A percentile compares a stretch with the other conserved stretches of the same genome.
phyloP scores from a whole-genome alignment of 225 moss, liverwort and hornwort species.

The Neckera pumila region DNA sequence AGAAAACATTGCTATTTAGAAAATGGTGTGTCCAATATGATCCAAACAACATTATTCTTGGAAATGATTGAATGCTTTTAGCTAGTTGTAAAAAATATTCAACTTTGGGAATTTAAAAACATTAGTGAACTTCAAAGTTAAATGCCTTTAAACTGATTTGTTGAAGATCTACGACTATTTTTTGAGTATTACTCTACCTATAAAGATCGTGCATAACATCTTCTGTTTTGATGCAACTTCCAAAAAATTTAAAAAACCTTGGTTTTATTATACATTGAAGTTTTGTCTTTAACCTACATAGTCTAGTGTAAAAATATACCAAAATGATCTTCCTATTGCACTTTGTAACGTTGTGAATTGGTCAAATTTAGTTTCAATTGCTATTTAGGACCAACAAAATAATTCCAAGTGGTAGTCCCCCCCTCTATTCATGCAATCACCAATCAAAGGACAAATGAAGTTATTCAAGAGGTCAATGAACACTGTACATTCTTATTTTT shows the following conservation, averaged over 20 bases:
- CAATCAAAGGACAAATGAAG: too few relatives aligned
- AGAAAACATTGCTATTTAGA: background rate
- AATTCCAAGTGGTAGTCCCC: too few relatives aligned
- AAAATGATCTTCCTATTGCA: too few relatives aligned
- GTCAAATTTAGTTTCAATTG: too few relatives aligned
- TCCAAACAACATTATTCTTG: too few relatives aligned
- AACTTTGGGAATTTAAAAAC: background rate
- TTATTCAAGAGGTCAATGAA: too few relatives aligned
- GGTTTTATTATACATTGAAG: background rate
- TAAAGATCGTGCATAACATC: background rate
- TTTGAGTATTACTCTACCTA: background rate
- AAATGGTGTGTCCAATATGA: background rate
- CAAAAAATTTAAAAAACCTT: background rate
- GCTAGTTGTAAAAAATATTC: background rate
- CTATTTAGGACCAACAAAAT: too few relatives aligned
- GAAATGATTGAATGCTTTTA: accelerated
- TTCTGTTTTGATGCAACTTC: background rate
- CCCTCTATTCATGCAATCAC: too few relatives aligned
- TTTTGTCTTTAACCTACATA: background rate
- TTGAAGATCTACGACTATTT: background rate
- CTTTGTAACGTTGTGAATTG: too few relatives aligned
- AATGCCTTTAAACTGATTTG: background rate
- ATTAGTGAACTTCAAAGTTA: background rate
- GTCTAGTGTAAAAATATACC: background rate
- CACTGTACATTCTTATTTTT: too few relatives aligned